A percentile compares a stretch with the other conserved stretches of the same genome.
phyloP scores from a whole-genome alignment of 208 protist species.

The Crithidia bombi region DNA sequence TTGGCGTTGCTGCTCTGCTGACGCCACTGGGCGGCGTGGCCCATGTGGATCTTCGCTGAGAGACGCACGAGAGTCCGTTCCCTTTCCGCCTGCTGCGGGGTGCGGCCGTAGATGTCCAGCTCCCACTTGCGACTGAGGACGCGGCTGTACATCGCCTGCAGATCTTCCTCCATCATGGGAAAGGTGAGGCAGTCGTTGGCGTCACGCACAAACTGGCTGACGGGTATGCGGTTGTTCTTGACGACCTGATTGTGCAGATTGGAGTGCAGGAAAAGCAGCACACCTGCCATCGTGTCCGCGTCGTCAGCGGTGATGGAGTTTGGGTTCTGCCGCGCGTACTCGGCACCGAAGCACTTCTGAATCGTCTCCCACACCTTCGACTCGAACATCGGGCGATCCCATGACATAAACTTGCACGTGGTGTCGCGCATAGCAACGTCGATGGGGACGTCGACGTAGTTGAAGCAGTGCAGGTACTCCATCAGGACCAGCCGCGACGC shows the following conservation, averaged over 20 bases:
- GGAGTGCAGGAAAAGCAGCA: constrained; percentile 88
- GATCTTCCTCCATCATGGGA: constrained; percentile 60
- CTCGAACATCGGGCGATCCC: constrained; percentile 90
- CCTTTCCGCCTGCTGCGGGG: constrained; percentile 69
- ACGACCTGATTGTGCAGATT: constrained; percentile 82
- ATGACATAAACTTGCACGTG: constrained; percentile 89
- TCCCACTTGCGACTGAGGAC: constrained; percentile 71
- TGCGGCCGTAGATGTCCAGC: constrained; percentile 72
- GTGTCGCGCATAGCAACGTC: constrained; percentile 88
- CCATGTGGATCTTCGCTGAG: constrained; percentile 42
- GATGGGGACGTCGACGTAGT: constrained; percentile 72
- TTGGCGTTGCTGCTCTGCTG: constrained; percentile 16
- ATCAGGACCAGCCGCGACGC: constrained; percentile 55
- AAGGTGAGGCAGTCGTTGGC: constrained; percentile 78
- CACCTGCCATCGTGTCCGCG: constrained; percentile 82
- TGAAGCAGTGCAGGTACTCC: constrained; percentile 81
- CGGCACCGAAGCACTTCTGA: constrained; percentile 75
- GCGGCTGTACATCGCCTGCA: constrained; percentile 79
- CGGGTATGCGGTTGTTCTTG: constrained; percentile 56
- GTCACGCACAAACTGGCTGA: constrained; percentile 64
- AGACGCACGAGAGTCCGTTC: constrained; percentile 34
- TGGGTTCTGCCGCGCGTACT: constrained; percentile 82
- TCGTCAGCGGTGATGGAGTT: constrained; percentile 64
- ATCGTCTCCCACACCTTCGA: constrained; percentile 85
- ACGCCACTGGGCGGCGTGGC: constrained; percentile 27